A percentile compares a stretch with the other conserved stretches of the same genome.
Evolutionary conservation across 495 filamentous ascomycete species (phyloP).

Genomic region (Tuber indicum): DNA sequence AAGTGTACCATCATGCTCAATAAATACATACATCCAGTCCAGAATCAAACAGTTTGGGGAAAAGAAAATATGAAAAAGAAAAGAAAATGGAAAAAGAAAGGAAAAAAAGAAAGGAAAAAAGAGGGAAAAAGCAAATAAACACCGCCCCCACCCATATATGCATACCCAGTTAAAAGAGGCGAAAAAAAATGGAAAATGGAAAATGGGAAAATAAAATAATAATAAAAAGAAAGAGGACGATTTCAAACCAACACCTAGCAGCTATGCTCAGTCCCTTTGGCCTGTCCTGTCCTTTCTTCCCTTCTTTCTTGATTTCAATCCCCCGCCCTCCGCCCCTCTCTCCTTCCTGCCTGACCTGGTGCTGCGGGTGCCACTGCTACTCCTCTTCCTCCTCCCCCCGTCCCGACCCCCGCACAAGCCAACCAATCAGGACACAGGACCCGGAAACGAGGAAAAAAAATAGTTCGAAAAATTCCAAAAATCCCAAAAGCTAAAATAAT

Average conservation of each 20-base stretch:
- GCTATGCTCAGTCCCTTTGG: not conserved
- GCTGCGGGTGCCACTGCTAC: not conserved
- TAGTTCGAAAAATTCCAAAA: not conserved
- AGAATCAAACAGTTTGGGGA: constrained; percentile 3
- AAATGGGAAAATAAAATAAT: constrained; percentile 6
- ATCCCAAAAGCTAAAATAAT: constrained; percentile 3
- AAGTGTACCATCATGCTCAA: constrained; percentile 8
- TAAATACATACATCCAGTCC: constrained; percentile 6
- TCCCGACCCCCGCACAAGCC: not conserved
- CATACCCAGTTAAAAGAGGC: constrained; percentile 8
- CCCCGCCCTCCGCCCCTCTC: constrained; percentile 9
- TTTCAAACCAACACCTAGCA: not conserved
- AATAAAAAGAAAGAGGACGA: constrained; percentile 14
- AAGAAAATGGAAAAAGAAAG: constrained; percentile 11
- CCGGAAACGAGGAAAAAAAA: constrained; percentile 17
- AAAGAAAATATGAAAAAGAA: constrained; percentile 6
- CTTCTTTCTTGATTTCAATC: constrained; percentile 2
- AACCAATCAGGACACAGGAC: constrained; percentile 1
- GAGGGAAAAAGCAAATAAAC: constrained; percentile 14
- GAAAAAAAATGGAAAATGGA: constrained; percentile 14
- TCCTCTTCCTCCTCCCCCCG: not conserved
- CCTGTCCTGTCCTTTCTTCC: constrained; percentile 14
- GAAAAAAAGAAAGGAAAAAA: constrained; percentile 8
- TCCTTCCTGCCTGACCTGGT: constrained; percentile 6
- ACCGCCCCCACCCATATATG: constrained; percentile 10